These are phyloP conservation scores for Kluyveromyces dobzhanskii DNA, from an alignment of 805 yeast species.

Conservation along the genomic window DNA sequence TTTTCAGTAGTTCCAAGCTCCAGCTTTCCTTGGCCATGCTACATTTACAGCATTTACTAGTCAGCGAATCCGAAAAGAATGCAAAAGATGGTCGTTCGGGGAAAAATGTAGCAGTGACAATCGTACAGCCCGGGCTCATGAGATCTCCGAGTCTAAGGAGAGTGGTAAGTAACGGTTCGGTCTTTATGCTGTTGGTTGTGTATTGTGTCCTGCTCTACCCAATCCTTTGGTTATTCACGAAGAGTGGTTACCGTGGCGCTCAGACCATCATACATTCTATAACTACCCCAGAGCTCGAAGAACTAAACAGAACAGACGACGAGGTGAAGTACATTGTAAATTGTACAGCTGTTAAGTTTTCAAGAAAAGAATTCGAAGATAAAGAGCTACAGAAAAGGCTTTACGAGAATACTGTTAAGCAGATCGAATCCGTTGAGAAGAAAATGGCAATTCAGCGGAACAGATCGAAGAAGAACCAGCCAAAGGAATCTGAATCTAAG, in stretches of 20 bases:
- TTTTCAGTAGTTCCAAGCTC: slow-evolving; percentile 76
- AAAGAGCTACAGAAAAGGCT: slow-evolving; percentile 50
- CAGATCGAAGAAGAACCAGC: background rate
- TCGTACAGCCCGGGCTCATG: slow-evolving; percentile 90
- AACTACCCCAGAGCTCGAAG: slow-evolving; percentile 61
- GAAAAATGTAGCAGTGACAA: slow-evolving; percentile 57
- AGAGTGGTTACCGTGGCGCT: slow-evolving; percentile 69
- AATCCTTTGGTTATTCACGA: slow-evolving; percentile 71
- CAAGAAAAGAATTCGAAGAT: slow-evolving; percentile 58
- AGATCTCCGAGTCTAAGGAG: slow-evolving; percentile 81
- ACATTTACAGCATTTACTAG: slow-evolving; percentile 64
- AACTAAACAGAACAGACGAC: slow-evolving; percentile 51
- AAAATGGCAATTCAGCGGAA: slow-evolving; percentile 63
- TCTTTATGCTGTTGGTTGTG: slow-evolving; percentile 56
- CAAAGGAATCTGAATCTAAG: slow-evolving; percentile 4
- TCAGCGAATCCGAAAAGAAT: slow-evolving; percentile 56
- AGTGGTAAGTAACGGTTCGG: slow-evolving; percentile 64
- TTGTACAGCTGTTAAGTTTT: slow-evolving; percentile 47
- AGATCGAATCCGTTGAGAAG: slow-evolving; percentile 57
- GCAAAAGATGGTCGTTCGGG: slow-evolving; percentile 29
- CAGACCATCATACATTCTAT: slow-evolving; percentile 67
- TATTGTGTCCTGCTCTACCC: slow-evolving; percentile 58
- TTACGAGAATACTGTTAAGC: slow-evolving; percentile 50
- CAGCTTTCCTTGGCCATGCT: slow-evolving; percentile 66
- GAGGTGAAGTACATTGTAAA: slow-evolving; percentile 51